Base-by-base conservation (phyloP, 352 stramenopile species). In the Salisapilia sapeloensis region DNA sequence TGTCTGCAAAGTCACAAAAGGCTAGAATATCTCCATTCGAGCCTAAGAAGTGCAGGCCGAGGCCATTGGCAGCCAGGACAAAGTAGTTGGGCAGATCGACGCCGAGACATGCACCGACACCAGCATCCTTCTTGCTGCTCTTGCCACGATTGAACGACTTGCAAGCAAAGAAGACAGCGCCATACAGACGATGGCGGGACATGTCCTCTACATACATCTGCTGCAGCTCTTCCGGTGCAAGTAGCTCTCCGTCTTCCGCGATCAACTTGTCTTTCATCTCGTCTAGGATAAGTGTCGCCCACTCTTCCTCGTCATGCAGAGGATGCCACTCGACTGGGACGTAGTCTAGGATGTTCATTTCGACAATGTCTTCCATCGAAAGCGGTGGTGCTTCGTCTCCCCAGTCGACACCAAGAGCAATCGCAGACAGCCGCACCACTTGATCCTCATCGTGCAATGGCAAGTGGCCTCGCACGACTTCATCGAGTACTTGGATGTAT, bases 401-500 rank as follows among this genome's bases (percentile, higher is more conserved):
- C 19, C 53, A 61, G 35, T 93, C 87, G 11, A 94, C 69, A 6
- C 71, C 67, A 25, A 95, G 72, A 8, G 72, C 70, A 7, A 86
- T 38, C 15, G 80, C 58, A 1, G 78, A 65, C 14, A 95, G 56
- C 15, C 78, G 58, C 26, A 89, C 42, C 5, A 92, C 52, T 6
- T 75, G 49, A 16, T 85, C 63, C 40, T 92, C 53, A 46, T 85
- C 63, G 14, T 80, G 42, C 20, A 95, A 50, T 6, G 76, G 60
- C 20, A 96, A 38, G 25, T 92, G 85, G 8, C 81, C 81, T 24
- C 64, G 77, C 16, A 94, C 82, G 30, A 95, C 77, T 33, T 96
- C 87, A 35, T 96, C 80, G 34, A 94, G 63, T 11, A 87, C 79
- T 49, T 97, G 85, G 18, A 93, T 74, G 42, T 92, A 94, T 29